These are phyloP conservation scores for Xanthoconium purpureum DNA, from an alignment of 768 basidiomycete genomes.

Conservation along the genomic window DNA sequence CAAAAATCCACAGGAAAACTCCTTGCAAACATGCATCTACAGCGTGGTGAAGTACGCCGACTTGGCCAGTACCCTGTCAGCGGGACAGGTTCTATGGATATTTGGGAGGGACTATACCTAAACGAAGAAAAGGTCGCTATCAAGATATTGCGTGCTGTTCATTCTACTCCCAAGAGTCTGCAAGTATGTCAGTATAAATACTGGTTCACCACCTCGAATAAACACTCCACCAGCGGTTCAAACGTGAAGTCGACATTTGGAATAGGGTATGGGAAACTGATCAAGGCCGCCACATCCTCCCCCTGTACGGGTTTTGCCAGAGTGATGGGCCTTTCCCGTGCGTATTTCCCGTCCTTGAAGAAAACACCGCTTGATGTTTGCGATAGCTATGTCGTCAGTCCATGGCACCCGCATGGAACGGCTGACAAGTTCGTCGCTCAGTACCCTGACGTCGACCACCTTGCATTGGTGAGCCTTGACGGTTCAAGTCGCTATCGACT, in stretches of 20 bases:
- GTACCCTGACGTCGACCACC: constrained; percentile 42
- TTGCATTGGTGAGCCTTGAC: constrained; percentile 35
- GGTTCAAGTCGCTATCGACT: background rate
- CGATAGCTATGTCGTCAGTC: constrained; percentile 53
- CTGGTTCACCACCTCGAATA: background rate
- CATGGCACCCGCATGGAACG: constrained; percentile 54
- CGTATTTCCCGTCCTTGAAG: constrained; percentile 8
- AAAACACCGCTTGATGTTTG: background rate
- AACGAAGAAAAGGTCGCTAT: constrained; percentile 54
- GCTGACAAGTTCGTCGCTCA: constrained; percentile 46
- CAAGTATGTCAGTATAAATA: constrained; percentile 32
- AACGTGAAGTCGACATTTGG: constrained; percentile 55
- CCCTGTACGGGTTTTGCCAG: constrained; percentile 56
- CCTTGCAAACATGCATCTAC: constrained; percentile 49
- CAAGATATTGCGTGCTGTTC: constrained; percentile 52
- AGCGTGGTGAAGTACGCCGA: constrained; percentile 50
- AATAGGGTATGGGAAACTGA: constrained; percentile 51
- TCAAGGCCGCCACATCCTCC: constrained; percentile 49
- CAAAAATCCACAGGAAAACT: constrained; percentile 45
- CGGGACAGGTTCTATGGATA: constrained; percentile 52
- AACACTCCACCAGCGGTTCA: constrained; percentile 41
- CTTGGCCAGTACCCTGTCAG: constrained; percentile 48
- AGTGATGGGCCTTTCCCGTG: constrained; percentile 58
- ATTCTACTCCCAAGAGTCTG: constrained; percentile 43
- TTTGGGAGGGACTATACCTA: constrained; percentile 55